Evolutionary conservation across 73 alveolate genomes (phyloP).

Genomic region (Symbiodinium pilosum): DNA sequence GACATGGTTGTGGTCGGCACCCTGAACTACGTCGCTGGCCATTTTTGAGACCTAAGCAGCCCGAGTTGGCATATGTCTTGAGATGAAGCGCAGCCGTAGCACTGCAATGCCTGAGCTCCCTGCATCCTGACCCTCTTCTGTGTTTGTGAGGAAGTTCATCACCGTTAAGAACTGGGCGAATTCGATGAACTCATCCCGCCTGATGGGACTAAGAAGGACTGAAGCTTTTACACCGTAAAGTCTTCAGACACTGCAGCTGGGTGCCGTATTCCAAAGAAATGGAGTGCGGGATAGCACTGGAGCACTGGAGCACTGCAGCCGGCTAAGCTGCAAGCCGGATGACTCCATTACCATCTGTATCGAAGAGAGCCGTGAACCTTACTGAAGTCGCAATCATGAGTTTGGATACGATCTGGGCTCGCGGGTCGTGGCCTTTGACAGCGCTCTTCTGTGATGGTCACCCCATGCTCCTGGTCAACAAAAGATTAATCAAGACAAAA

Average conservation of each 20-base stretch:
- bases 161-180: conserved; percentile 79
- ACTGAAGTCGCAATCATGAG: background rate
- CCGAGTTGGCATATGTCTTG: background rate
- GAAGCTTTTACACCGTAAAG: background rate
- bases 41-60: conserved; percentile 10
- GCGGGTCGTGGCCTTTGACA: background rate
- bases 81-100: background rate
- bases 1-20: background rate
- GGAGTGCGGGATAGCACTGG: no score
- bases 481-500: background rate
- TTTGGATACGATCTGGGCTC: background rate
- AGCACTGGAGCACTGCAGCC: no score
- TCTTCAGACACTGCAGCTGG: background rate
- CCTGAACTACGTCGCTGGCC: conserved; percentile 12
- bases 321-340: background rate
- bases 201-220: background rate
- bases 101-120: background rate
- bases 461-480: background rate
- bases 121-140: conserved; percentile 57
- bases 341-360: conserved; percentile 85
- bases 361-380: conserved; percentile 86
- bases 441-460: background rate
- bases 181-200: conserved; percentile 91
- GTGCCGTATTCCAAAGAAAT: no score
- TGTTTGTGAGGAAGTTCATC: conserved; percentile 86